Evolutionary conservation across 1,139 yeast species (phyloP), one percentile per base, ranked within the genome.

Genomic region (Yamadazyma blattariae): DNA sequence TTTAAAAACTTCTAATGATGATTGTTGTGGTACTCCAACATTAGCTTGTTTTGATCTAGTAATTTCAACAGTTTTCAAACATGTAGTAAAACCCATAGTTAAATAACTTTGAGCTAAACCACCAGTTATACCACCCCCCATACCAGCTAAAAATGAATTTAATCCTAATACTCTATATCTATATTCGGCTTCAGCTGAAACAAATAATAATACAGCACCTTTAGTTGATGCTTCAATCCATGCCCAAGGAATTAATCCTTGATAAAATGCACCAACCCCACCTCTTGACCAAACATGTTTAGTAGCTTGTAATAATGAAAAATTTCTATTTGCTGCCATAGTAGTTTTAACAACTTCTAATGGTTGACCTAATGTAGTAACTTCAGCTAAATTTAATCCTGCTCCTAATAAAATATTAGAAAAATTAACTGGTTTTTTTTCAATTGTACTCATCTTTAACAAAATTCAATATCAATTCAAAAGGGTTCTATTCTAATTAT

Each of bases 141-240:
- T 88, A 56, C 98, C 98, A 14, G 95, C 75, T 19, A 79, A 71
- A 51, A 92, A 90, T 44, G 82, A 78, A 41, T 74, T 71, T 17
- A 82, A 74, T 34, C 95, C 94, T 22, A 85, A 53, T 27, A 57
- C 58, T 52, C 74, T 80, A 54, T 82, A 79, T 38, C 74, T 77
- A 59, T 87, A 88, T 62, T 92, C 98, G 34, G 89, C 84, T 57
- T 92, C 98, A 24, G 95, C 81, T 34, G 95, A 82, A 18, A 90
- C 97, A 51, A 92, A 94, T 50, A 92, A 72, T 41, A 92, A 71
- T n/a, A 90, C 96, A 4, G 97, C 97, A 57, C 98, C 98, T 61
- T 92, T 92, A 30, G 98, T 92, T 16, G 96, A 85, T n/a, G 97
- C 98, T 64, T 92, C 98, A 50, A 92, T 85, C 97, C 97, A 90